phyloP scores from a whole-genome alignment of 306 rosid genomes.

The Crataegus laevigata region DNA sequence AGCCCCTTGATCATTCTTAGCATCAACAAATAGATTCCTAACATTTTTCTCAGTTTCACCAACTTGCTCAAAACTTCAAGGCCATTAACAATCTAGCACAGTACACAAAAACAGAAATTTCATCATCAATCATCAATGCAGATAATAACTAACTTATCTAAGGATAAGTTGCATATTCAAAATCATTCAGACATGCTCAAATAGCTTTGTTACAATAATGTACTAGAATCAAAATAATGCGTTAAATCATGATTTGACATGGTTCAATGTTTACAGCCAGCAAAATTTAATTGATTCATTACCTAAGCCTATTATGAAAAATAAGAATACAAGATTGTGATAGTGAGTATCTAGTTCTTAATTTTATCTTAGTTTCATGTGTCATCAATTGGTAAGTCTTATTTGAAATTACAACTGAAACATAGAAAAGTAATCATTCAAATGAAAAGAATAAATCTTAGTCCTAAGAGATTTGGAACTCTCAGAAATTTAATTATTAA shows the following conservation, averaged over 20 bases:
- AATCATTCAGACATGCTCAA: slow-evolving; percentile 17
- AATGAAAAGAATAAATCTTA: background rate
- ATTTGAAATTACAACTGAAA: background rate
- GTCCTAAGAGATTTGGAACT: background rate
- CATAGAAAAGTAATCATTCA: background rate
- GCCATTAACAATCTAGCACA: slow-evolving; percentile 84
- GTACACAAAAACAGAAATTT: slow-evolving; percentile 2
- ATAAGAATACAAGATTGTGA: background rate
- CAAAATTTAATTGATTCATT: background rate
- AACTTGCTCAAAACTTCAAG: slow-evolving; percentile 95
- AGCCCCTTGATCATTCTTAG: slow-evolving; percentile 84
- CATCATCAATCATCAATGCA: slow-evolving; percentile 14
- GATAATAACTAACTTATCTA: slow-evolving; percentile 14
- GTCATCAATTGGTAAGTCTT: background rate
- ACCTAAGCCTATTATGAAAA: background rate
- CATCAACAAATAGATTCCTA: slow-evolving; percentile 97
- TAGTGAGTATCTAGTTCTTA: background rate
- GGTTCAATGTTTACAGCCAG: background rate
- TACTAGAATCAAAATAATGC: background rate
- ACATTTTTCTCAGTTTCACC: too few relatives aligned
- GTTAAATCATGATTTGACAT: background rate
- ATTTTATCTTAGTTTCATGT: too few relatives aligned
- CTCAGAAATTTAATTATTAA: background rate
- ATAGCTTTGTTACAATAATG: slow-evolving; percentile 1
- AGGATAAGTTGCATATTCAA: slow-evolving; percentile 15